Percentiles rank a stretch among this genome's conserved stretches.
These are phyloP conservation scores for Citeromyces matritensis DNA, from an alignment of 805 yeast species.

Conservation along the genomic window DNA sequence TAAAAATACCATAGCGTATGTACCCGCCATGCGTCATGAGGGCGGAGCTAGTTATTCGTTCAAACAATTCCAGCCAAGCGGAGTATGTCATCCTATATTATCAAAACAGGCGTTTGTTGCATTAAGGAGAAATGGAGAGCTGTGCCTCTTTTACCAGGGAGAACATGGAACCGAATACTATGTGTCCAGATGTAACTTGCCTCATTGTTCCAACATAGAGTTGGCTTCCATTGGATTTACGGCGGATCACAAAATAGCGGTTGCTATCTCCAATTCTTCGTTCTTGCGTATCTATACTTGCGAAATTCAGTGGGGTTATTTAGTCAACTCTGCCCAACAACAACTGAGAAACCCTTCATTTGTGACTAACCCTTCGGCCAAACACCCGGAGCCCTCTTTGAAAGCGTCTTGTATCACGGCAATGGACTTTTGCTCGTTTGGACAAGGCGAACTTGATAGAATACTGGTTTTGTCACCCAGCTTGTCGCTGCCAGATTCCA, in stretches of 20 bases:
- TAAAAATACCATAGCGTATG: constrained; percentile 43
- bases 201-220: constrained; percentile 10
- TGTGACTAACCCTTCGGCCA: constrained; percentile 25
- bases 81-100: constrained; percentile 52
- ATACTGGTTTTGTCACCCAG: constrained; percentile 23
- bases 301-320: constrained; percentile 45
- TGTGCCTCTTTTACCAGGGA: constrained; percentile 48
- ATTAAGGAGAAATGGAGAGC: constrained; percentile 45
- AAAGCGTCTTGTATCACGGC: not conserved
- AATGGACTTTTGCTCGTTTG: constrained; percentile 11
- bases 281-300: constrained; percentile 14
- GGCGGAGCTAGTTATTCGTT: constrained; percentile 36
- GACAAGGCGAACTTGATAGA: constrained; percentile 7
- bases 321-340: constrained; percentile 27
- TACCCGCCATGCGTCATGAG: constrained; percentile 34
- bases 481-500: constrained; percentile 25
- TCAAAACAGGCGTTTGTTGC: constrained; percentile 61
- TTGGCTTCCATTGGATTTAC: constrained; percentile 37
- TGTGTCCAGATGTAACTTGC: constrained; percentile 14
- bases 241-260: constrained; percentile 26
- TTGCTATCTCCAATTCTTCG: constrained; percentile 19
- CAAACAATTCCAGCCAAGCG: constrained; percentile 40
- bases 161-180: constrained; percentile 46
- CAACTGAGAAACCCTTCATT: constrained; percentile 30
- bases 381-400: not conserved